phyloP scores from a whole-genome alignment of 306 rosid genomes.

The Trifolium fragiferum region DNA sequence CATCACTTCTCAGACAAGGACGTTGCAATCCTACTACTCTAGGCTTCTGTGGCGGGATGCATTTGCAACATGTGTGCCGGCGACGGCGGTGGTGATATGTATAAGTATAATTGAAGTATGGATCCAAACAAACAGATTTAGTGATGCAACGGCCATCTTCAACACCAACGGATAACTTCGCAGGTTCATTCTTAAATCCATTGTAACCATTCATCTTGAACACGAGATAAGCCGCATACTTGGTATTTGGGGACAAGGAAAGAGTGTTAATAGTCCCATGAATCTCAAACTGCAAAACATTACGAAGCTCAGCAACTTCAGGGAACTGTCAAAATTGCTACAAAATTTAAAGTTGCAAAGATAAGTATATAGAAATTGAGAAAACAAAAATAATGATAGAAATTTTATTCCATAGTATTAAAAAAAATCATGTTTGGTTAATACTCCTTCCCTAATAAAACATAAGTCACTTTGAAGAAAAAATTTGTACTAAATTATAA shows the following conservation, averaged over 20 bases:
- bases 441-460: too few species aligned
- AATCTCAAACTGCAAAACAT: slow-evolving; percentile 64
- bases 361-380: too few species aligned
- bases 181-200: slow-evolving; percentile 50
- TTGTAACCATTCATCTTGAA: slow-evolving; percentile 41
- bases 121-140: neutral
- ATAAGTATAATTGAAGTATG: too few species aligned
- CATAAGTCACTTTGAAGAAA: too few species aligned
- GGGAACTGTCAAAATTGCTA: slow-evolving; percentile 28
- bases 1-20: slow-evolving; percentile 53
- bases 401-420: too few species aligned
- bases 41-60: too few species aligned
- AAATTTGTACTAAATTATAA: too few species aligned
- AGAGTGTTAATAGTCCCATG: slow-evolving; percentile 49
- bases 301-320: slow-evolving; percentile 50
- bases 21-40: neutral
- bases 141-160: slow-evolving; percentile 14
- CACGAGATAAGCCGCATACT: slow-evolving; percentile 58
- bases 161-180: slow-evolving; percentile 40
- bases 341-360: too few species aligned
- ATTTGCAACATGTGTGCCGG: too few species aligned
- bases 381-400: too few species aligned
- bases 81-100: too few species aligned
- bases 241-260: slow-evolving; percentile 55
- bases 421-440: too few species aligned